Percentiles rank a stretch among this genome's conserved stretches.
Evolutionary conservation across 2,329 filamentous ascomycete genomes (phyloP).

Genomic region (Hirsutella minnesotensis): DNA sequence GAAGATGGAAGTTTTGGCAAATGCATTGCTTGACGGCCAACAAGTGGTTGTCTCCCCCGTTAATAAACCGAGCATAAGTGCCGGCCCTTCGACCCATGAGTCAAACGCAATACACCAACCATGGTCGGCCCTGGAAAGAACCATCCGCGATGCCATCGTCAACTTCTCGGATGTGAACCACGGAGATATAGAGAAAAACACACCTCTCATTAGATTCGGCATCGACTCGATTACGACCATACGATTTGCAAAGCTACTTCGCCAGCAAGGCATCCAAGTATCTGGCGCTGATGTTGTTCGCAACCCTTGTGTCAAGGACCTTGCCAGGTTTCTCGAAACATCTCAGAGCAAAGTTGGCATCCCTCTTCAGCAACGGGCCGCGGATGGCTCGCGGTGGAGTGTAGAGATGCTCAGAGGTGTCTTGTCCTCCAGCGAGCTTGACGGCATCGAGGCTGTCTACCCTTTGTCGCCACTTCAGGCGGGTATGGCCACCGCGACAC

Average conservation of each 20-base stretch:
- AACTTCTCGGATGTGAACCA: not conserved
- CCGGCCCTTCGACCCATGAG: not conserved
- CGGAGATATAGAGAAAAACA: conserved; percentile 12
- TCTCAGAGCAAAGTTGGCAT: not conserved
- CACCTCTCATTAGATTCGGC: conserved; percentile 19
- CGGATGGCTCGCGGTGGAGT: not conserved
- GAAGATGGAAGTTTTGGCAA: not conserved
- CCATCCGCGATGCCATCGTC: not conserved
- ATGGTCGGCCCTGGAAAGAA: not conserved
- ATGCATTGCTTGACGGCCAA: not conserved
- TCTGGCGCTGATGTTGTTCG: conserved; percentile 22
- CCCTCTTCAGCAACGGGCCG: not conserved
- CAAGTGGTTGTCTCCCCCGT: not conserved
- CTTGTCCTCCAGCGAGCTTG: conserved; percentile 1
- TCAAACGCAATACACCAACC: conserved; percentile 1
- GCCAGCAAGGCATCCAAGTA: conserved; percentile 13
- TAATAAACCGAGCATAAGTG: not conserved
- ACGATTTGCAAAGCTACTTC: conserved; percentile 17
- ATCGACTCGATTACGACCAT: conserved; percentile 21
- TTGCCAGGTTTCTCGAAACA: conserved; percentile 2
- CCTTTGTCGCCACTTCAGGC: conserved; percentile 12
- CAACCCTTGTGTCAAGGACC: conserved; percentile 15
- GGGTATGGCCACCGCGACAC: conserved; percentile 9
- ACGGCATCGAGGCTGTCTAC: conserved; percentile 13
- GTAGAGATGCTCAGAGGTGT: not conserved